These are phyloP conservation scores for Extremus antarcticus DNA, from an alignment of 495 filamentous ascomycete species.

Conservation along the genomic window DNA sequence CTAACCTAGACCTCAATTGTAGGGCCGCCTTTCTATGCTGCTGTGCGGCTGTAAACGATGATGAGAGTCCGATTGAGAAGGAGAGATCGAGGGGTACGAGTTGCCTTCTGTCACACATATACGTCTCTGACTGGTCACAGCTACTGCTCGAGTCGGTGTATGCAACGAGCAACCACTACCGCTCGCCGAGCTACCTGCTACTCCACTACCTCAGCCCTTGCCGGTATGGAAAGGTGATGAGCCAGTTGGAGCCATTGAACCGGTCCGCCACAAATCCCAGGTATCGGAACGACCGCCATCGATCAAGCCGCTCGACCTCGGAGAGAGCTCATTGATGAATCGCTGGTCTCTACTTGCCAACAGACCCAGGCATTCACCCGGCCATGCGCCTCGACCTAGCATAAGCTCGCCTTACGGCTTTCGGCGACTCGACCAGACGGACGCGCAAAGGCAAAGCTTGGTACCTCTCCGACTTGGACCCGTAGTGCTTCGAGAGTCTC, in stretches of 20 bases:
- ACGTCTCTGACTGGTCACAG: too few species aligned
- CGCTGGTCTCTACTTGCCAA: background rate
- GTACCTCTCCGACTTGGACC: conserved; percentile 12
- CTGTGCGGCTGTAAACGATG: conserved; percentile 10
- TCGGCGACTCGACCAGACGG: conserved; percentile 9
- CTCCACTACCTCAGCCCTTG: background rate
- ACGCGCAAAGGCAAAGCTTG: conserved; percentile 9
- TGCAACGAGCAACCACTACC: conserved; percentile 9
- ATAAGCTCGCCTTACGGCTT: conserved; percentile 7
- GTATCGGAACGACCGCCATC: background rate
- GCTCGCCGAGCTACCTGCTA: conserved; percentile 5
- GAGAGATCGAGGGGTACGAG: background rate
- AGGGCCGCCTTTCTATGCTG: conserved; percentile 16
- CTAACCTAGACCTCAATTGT: too few species aligned
- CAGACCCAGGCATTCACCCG: background rate
- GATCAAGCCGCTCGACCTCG: conserved; percentile 10
- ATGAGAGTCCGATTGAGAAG: conserved; percentile 8
- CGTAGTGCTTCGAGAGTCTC: conserved; percentile 8
- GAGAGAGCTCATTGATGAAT: background rate
- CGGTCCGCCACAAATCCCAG: background rate
- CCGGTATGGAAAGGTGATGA: background rate
- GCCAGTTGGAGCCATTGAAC: background rate
- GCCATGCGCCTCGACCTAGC: conserved; percentile 1
- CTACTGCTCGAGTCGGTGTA: background rate
- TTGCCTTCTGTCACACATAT: too few species aligned